phyloP scores from a whole-genome alignment of 2,329 filamentous ascomycete species.

The Colletotrichum sp. region DNA sequence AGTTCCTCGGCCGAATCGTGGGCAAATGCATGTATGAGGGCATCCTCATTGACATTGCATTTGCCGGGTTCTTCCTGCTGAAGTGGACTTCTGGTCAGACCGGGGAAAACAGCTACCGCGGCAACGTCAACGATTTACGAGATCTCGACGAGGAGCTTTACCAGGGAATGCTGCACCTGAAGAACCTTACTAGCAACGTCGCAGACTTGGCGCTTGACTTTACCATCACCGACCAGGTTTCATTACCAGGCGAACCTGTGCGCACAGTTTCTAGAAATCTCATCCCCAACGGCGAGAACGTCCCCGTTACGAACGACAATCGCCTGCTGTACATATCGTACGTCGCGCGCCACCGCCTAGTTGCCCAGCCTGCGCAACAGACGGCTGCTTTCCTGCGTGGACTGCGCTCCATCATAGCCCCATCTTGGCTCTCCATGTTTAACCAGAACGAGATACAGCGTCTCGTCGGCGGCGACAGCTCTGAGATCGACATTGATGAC shows the following conservation, averaged over 20 bases:
- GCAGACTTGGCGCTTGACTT: slow-evolving; percentile 85
- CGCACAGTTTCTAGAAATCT: slow-evolving; percentile 77
- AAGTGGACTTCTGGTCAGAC: slow-evolving; percentile 82
- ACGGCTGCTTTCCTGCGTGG: slow-evolving; percentile 88
- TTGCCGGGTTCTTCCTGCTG: slow-evolving; percentile 93
- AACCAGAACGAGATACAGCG: slow-evolving; percentile 95
- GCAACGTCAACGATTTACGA: slow-evolving; percentile 92
- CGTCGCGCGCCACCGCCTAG: slow-evolving; percentile 85
- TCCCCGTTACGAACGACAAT: slow-evolving; percentile 88
- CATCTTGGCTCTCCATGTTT: slow-evolving; percentile 97
- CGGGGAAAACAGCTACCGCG: slow-evolving; percentile 76
- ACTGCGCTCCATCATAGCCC: slow-evolving; percentile 85
- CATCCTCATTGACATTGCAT: slow-evolving; percentile 90
- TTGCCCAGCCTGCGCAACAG: slow-evolving; percentile 79
- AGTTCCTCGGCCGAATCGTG: slow-evolving; percentile 90
- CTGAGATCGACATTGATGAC: slow-evolving; percentile 86
- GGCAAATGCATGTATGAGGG: slow-evolving; percentile 98
- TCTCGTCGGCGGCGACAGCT: slow-evolving; percentile 86
- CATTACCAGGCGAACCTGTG: slow-evolving; percentile 46
- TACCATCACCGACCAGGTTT: slow-evolving; percentile 78
- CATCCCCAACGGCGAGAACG: slow-evolving; percentile 76
- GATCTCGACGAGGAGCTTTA: slow-evolving; percentile 93
- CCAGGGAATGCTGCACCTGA: slow-evolving; percentile 80
- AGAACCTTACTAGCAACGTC: slow-evolving; percentile 85
- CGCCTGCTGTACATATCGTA: slow-evolving; percentile 93